phyloP scores from a whole-genome alignment of 805 yeast species.

The Lipomyces anomalus region DNA sequence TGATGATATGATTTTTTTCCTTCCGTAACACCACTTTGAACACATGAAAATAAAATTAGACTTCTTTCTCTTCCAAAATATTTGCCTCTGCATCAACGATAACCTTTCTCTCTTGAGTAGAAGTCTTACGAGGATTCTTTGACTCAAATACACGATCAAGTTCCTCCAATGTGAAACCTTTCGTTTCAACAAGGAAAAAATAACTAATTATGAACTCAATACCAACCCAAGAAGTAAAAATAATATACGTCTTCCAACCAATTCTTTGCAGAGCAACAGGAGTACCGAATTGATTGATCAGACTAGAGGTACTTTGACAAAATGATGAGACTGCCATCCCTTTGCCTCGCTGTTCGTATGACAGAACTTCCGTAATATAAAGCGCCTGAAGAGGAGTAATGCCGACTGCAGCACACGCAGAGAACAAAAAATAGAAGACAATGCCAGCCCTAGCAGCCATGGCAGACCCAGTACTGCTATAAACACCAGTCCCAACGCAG shows the following conservation, averaged over 20 bases:
- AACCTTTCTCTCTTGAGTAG: too few species aligned
- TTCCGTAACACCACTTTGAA: too few species aligned
- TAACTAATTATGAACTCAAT: constrained; percentile 33
- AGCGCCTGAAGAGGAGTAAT: constrained; percentile 20
- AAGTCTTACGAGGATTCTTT: too few species aligned
- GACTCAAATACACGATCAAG: constrained; percentile 41
- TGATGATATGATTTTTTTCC: too few species aligned
- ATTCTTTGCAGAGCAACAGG: constrained; percentile 40
- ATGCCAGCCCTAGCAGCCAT: too few species aligned
- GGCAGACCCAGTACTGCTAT: too few species aligned
- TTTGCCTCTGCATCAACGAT: too few species aligned
- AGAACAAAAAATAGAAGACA: too few species aligned
- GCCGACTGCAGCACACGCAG: constrained; percentile 16
- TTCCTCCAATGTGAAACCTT: constrained; percentile 42
- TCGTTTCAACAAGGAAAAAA: constrained; percentile 40
- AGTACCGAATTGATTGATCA: constrained; percentile 35
- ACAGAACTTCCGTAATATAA: constrained; percentile 28
- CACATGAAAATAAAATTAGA: too few species aligned
- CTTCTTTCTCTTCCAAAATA: too few species aligned
- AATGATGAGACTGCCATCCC: constrained; percentile 33
- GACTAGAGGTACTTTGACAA: constrained; percentile 28
- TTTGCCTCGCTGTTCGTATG: constrained; percentile 37
- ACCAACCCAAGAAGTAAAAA: constrained; percentile 27
- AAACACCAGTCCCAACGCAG: too few species aligned
- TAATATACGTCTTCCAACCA: constrained; percentile 43